These are phyloP conservation scores for Atkinsonella hypoxylon DNA, from an alignment of 2,329 filamentous ascomycete species.

Conservation along the genomic window DNA sequence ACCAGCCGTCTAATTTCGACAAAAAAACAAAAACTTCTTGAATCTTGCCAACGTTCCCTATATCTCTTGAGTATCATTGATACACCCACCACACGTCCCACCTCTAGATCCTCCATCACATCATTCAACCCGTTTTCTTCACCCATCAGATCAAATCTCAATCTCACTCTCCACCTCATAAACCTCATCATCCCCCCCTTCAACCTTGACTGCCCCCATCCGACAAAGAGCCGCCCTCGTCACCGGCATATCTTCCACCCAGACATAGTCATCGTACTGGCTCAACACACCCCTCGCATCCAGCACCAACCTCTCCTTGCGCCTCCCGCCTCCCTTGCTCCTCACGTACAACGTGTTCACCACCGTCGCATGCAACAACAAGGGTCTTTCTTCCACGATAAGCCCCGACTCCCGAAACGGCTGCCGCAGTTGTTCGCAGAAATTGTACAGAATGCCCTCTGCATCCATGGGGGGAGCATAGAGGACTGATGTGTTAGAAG, in stretches of 20 bases:
- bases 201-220: constrained; percentile 68
- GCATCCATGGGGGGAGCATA: constrained; percentile 50
- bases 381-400: constrained; percentile 46
- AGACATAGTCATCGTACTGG: constrained; percentile 52
- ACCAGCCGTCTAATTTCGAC: too few species aligned
- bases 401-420: constrained; percentile 44
- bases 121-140: too few species aligned
- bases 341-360: constrained; percentile 74
- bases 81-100: not conserved
- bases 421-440: constrained; percentile 44
- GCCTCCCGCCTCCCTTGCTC: constrained; percentile 16
- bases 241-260: constrained; percentile 57
- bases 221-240: constrained; percentile 66
- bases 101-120: not conserved
- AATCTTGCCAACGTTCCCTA: too few species aligned
- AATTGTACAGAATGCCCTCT: constrained; percentile 36
- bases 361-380: constrained; percentile 75
- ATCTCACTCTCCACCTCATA: constrained; percentile 44
- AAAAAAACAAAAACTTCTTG: too few species aligned
- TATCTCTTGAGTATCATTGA: not conserved
- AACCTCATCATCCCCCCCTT: constrained; percentile 31
- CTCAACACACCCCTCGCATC: constrained; percentile 46
- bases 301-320: constrained; percentile 31
- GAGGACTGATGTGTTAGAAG: constrained; percentile 47
- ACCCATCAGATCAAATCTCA: constrained; percentile 15